A percentile compares a stretch with the other conserved stretches of the same genome.
These are phyloP conservation scores for Mycothermus thermophilus DNA, from an alignment of 495 filamentous ascomycete genomes.

Conservation along the genomic window DNA sequence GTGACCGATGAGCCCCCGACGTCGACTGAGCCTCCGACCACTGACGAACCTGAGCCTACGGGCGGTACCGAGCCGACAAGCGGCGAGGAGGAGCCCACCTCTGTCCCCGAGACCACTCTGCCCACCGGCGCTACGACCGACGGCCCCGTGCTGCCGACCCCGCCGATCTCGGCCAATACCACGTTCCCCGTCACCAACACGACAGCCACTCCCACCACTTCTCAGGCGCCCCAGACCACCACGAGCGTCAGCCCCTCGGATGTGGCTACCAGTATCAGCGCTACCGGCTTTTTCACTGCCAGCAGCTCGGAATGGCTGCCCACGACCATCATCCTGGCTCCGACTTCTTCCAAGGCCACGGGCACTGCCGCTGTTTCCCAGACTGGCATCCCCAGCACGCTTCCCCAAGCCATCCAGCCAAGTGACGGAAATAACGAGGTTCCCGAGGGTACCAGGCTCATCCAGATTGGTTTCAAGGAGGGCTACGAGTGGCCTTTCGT, in stretches of 20 bases:
- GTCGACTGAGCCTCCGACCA: not conserved
- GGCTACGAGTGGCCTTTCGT: slow-evolving; percentile 75
- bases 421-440: slow-evolving; percentile 12
- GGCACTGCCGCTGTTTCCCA: slow-evolving; percentile 15
- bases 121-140: not conserved
- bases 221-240: too few relatives aligned
- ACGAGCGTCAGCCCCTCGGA: not conserved
- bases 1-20: slow-evolving; percentile 1
- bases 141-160: not conserved
- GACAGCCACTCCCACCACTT: not conserved
- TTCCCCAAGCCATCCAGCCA: slow-evolving; percentile 68
- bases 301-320: slow-evolving; percentile 31
- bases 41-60: not conserved
- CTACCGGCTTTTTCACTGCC: slow-evolving; percentile 19
- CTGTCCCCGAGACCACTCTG: not conserved
- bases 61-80: not conserved
- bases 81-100: not conserved
- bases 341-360: slow-evolving; percentile 20
- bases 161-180: not conserved
- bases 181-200: not conserved
- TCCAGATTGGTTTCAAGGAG: slow-evolving; percentile 76
- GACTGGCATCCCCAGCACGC: slow-evolving; percentile 42
- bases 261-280: slow-evolving; percentile 1
- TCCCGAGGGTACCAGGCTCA: slow-evolving; percentile 48
- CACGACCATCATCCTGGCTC: slow-evolving; percentile 29